Base-by-base conservation (phyloP, 2,329 filamentous ascomycete genomes). In the Cytospora leucostoma region DNA sequence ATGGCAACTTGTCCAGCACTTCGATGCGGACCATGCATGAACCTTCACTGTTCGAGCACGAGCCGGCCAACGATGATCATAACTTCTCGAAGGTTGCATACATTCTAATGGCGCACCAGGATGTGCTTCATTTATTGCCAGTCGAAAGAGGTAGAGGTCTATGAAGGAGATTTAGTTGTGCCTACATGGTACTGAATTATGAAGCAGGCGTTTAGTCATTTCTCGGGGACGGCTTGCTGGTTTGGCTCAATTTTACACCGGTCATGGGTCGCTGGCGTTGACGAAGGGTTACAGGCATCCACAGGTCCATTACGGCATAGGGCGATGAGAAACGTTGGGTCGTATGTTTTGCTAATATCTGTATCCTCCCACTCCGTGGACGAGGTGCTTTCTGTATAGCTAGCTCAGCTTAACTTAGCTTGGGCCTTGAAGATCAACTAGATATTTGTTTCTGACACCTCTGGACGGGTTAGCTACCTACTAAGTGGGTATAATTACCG, bases 251-350 rank as follows among this genome's bases (percentile, higher is more conserved):
- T 37, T 47, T 50, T 47, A 33, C 38, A 37, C 54, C 13, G 51
- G 32, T 47, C 37, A 38, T 40, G 52, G 38, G 37, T 55, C 11
- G 38, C 38, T 49, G 58, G 58, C 58, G 58, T 61, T 61, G 49
- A 50, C 40, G 40, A 44, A 19, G 38, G 40, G 2, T 44, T 44
- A 44, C 40, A 44, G 17, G 40, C 40, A 44, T 19, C 13, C 12
- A 7, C 5, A 19, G n/a, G 17, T 3, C 8, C n/a, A 27, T 19
- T 44, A 44, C 40, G 40, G 40, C 40, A 44, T 27, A n/a, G n/a
- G 40, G 12, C 7, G n/a, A 44, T 19, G 38, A 44, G 40, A n/a
- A 44, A 19, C 17, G 40, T 7, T 44, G 17, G 19, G 40, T 13
- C n/a, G 40, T 44, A 44, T 44, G 27, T 27, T 4, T 27, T 27